Percentiles rank a stretch among this genome's conserved stretches.
These are phyloP conservation scores for Debaryomycetaceae sp. DNA, from an alignment of 1,139 yeast species.

Conservation along the genomic window DNA sequence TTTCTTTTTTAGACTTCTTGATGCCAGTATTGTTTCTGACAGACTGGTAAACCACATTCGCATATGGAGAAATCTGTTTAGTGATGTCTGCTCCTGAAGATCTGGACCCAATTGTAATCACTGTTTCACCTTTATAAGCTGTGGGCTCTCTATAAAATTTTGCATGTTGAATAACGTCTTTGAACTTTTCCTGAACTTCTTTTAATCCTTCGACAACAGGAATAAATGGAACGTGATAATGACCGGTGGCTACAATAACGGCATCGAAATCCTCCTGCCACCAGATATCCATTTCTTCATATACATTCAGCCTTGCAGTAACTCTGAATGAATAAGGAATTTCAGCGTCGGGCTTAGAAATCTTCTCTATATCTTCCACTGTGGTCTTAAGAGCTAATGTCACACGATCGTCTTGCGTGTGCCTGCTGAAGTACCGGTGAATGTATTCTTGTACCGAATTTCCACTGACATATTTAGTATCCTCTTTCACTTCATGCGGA, in stretches of 20 bases:
- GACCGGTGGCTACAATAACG: constrained; percentile 30
- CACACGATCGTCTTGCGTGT: constrained; percentile 15
- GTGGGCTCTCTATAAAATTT: constrained; percentile 33
- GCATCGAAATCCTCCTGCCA: constrained; percentile 25
- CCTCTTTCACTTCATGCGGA: constrained; percentile 22
- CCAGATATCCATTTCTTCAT: constrained; percentile 20
- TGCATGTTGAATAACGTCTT: constrained; percentile 35
- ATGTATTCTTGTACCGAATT: constrained; percentile 29
- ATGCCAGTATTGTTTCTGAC: constrained; percentile 18
- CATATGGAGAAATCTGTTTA: constrained; percentile 21
- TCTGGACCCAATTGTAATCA: constrained; percentile 42
- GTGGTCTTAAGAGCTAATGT: constrained; percentile 29
- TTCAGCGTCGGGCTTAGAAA: constrained; percentile 11
- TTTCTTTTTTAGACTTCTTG: constrained; percentile 13
- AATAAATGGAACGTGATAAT: constrained; percentile 32
- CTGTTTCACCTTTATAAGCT: constrained; percentile 26
- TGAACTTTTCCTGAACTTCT: constrained; percentile 25
- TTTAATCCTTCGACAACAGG: constrained; percentile 39
- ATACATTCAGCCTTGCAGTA: constrained; percentile 25
- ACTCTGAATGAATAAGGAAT: constrained; percentile 25
- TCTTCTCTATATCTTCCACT: constrained; percentile 34
- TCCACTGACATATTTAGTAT: constrained; percentile 26
- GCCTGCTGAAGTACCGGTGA: constrained; percentile 27
- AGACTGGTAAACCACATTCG: constrained; percentile 26
- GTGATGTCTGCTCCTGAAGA: constrained; percentile 45